Evolutionary conservation across 2,329 filamentous ascomycete genomes (phyloP).

Genomic region (Zarea fungicola): DNA sequence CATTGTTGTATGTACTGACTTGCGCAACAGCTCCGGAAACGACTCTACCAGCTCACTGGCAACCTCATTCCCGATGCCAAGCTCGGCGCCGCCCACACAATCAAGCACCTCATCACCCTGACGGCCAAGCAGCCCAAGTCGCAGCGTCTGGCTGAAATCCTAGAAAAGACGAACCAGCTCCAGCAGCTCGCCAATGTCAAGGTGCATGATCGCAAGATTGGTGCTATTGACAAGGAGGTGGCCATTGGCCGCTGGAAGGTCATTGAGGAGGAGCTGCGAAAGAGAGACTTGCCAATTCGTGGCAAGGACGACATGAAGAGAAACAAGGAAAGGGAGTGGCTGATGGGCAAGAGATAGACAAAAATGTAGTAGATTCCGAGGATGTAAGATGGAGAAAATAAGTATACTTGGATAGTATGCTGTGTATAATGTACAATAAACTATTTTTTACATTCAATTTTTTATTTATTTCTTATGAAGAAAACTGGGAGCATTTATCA

Average conservation of each 20-base stretch:
- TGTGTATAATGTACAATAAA: slow-evolving; percentile 13
- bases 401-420: neutral
- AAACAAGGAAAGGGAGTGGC: slow-evolving; percentile 23
- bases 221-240: slow-evolving; percentile 66
- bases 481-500: neutral
- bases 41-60: slow-evolving; percentile 75
- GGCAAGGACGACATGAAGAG: slow-evolving; percentile 37
- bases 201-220: slow-evolving; percentile 59
- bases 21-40: slow-evolving; percentile 66
- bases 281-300: slow-evolving; percentile 54
- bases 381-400: neutral
- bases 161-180: slow-evolving; percentile 45
- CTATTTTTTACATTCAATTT: too few species aligned
- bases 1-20: neutral
- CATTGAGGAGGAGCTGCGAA: slow-evolving; percentile 64
- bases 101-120: slow-evolving; percentile 49
- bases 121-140: slow-evolving; percentile 51
- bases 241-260: slow-evolving; percentile 73
- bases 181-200: slow-evolving; percentile 61
- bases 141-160: slow-evolving; percentile 57
- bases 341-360: neutral
- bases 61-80: slow-evolving; percentile 66
- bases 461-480: neutral
- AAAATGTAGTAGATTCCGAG: neutral
- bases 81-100: slow-evolving; percentile 51